Evolutionary conservation across 257 asterid species (phyloP).

Genomic region (Scutellaria baicalensis): DNA sequence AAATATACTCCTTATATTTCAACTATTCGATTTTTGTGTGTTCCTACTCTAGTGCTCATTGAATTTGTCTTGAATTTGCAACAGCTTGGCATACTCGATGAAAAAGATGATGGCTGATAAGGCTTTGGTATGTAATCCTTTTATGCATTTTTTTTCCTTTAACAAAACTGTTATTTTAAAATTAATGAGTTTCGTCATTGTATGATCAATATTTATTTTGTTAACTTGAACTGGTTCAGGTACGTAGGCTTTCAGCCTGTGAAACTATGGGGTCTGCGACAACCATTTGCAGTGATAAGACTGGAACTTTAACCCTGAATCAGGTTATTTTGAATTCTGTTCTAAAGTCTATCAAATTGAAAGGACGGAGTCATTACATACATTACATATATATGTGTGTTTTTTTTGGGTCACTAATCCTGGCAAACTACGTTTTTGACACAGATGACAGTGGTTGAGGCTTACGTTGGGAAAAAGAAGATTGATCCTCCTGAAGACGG

Average conservation of each 20-base stretch:
- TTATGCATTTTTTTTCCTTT: background rate
- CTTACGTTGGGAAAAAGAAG: conserved; percentile 57
- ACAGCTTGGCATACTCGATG: conserved; percentile 97
- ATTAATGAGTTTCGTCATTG: background rate
- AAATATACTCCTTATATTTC: background rate
- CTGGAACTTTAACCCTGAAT: conserved; percentile 92
- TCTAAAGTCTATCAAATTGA: conserved; percentile 8
- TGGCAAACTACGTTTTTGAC: background rate
- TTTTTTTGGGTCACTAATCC: conserved; percentile 2
- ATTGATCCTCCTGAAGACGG: conserved; percentile 70
- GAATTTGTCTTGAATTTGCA: conserved; percentile 14
- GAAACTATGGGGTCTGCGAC: conserved; percentile 99
- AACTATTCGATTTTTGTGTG: background rate
- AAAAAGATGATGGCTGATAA: conserved; percentile 99
- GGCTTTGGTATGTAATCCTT: conserved; percentile 64
- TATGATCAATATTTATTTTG: background rate
- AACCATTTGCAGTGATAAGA: conserved; percentile 94
- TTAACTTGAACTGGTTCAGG: conserved; percentile 41
- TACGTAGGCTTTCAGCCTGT: conserved; percentile 98
- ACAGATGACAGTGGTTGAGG: conserved; percentile 94
- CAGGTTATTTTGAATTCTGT: conserved; percentile 40
- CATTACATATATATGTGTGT: background rate
- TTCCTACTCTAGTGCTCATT: conserved; percentile 10
- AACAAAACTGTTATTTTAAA: background rate
- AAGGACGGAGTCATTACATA: conserved; percentile 2